Conservation (phyloP, 805 yeast species). For the Vanderwaltozyma tropicalis region DNA sequence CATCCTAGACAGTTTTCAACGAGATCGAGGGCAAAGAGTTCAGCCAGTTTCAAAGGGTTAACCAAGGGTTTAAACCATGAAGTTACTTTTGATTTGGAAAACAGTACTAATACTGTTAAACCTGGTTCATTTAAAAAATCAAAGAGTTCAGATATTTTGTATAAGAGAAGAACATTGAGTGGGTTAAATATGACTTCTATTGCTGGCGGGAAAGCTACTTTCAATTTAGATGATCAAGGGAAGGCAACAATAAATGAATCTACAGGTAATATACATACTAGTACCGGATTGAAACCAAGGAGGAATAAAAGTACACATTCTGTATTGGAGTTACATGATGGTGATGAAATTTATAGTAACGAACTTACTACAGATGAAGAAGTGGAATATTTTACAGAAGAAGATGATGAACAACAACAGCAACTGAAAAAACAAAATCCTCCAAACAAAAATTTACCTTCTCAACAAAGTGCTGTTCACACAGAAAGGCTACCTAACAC, state of each 20-base stretch:
- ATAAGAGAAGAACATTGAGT: constrained; percentile 21
- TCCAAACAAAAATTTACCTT: background rate
- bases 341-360: constrained; percentile 16
- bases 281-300: constrained; percentile 21
- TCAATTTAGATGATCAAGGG: constrained; percentile 3
- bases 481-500: constrained; percentile 1
- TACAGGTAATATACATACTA: background rate
- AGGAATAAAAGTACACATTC: constrained; percentile 23
- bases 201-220: constrained; percentile 17
- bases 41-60: constrained; percentile 25
- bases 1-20: constrained; percentile 23
- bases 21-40: constrained; percentile 25
- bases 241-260: background rate
- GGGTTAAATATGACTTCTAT: constrained; percentile 28
- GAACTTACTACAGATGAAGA: constrained; percentile 30
- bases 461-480: background rate
- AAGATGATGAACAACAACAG: constrained; percentile 9
- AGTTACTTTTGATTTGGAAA: constrained; percentile 8
- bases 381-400: constrained; percentile 35
- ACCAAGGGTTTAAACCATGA: constrained; percentile 22
- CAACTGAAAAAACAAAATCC: background rate
- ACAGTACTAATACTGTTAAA: background rate
- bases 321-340: constrained; percentile 18
- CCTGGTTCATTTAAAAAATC: constrained; percentile 15
- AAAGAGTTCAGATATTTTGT: constrained; percentile 24